Base-by-base conservation (phyloP, 345 rosid genomes). In the Eucalyptus cloeziana region DNA sequence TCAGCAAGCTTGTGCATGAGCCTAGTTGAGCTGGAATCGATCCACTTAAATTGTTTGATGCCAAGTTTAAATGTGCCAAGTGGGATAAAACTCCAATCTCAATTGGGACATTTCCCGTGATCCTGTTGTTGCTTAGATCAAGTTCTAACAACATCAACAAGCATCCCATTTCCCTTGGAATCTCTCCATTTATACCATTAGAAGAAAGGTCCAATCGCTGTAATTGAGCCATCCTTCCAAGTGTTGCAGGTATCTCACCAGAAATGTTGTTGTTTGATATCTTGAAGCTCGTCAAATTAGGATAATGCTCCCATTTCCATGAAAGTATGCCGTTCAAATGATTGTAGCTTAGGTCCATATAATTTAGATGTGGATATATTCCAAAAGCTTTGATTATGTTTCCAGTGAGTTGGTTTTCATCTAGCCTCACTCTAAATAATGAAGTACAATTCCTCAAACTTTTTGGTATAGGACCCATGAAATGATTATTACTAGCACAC, bases 241-340 rank as follows among this genome's bases (percentile, higher is more conserved):
- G 13, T 27, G 14, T 0, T 0, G 17, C 0, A 7, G 69, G 69
- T 13, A 62, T 62, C 69, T 62, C 31, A 6, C 69, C 17, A 30
- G 17, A 62, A 30, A 62, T 30, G 2, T 62, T 12, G 69, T 13
- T 62, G 16, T 6, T 62, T 62, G 69, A 62, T 13, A 62, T 62
- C 31, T 3, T 30, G n/a, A 62, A 62, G 69, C 69, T 62, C 1
- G 33, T 62, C 69, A 62, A 62, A 62, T 62, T 62, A 30, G 1
- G 33, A 13, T 5, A 30, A 13, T 62, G 69, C 69, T 13, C 33
- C 69, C 31, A 62, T 30, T 62, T 30, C 69, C 69, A 62, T 5
- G 69, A 62, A 62, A 62, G 33, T 27, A 30, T 2, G 0, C 69
- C 69, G 0, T 30, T 30, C 8, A 62, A 30, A 62, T 62, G 33